Conservation (phyloP, 768 basidiomycete species). For the Pleurotus eryngii region DNA sequence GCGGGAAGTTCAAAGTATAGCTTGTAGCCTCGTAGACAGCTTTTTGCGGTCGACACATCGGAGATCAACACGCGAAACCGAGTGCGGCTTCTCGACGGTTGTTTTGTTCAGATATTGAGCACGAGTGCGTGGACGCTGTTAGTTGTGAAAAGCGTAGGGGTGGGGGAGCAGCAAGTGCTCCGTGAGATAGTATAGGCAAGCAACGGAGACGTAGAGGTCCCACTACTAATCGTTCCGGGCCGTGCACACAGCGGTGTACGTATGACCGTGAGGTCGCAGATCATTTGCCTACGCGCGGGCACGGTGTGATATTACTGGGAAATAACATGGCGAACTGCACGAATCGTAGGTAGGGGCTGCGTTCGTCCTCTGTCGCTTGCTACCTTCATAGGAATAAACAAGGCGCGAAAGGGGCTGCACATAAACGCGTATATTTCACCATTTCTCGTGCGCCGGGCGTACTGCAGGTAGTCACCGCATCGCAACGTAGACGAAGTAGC, state of each 20-base stretch:
- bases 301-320: too few species aligned
- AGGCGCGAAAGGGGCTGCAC: not conserved
- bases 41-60: conserved; percentile 26
- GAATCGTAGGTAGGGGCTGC: not conserved
- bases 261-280: conserved; percentile 11
- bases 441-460: conserved; percentile 45
- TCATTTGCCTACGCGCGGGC: not conserved
- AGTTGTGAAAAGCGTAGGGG: conserved; percentile 11
- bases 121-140: conserved; percentile 32
- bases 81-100: not conserved
- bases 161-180: conserved; percentile 26
- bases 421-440: conserved; percentile 23
- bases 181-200: conserved; percentile 9
- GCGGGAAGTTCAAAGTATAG: conserved; percentile 21
- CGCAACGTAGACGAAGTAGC: not conserved
- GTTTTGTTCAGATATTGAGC: conserved; percentile 29
- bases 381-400: not conserved
- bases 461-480: conserved; percentile 21
- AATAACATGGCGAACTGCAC: too few species aligned
- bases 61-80: conserved; percentile 20
- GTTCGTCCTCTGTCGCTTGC: not conserved
- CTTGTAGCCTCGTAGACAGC: conserved; percentile 26
- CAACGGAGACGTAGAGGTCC: conserved; percentile 6
- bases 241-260: conserved; percentile 29
- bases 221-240: conserved; percentile 55